phyloP scores from a whole-genome alignment of 2,329 filamentous ascomycete genomes.

The Verticillium zaregamsianum region DNA sequence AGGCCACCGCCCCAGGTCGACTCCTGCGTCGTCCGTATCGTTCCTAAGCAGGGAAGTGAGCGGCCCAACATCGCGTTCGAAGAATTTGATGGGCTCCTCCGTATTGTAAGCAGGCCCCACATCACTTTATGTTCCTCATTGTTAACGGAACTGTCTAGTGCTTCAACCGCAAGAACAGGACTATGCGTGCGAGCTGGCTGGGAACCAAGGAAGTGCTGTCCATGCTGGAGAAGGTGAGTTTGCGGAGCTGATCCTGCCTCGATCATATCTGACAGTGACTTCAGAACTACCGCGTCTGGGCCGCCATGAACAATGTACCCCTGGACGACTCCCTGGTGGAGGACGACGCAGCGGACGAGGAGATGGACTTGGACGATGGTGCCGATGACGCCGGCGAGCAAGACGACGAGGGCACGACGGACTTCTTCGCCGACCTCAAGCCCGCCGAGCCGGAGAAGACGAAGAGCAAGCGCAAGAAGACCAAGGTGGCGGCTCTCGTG shows the following conservation, averaged over 20 bases:
- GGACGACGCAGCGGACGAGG: slow-evolving; percentile 33
- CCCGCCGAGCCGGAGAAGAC: slow-evolving; percentile 46
- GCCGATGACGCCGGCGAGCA: slow-evolving; percentile 45
- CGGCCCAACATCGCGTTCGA: slow-evolving; percentile 87
- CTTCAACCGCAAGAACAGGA: slow-evolving; percentile 79
- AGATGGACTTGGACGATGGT: slow-evolving; percentile 33
- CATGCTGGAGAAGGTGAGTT: slow-evolving; percentile 60
- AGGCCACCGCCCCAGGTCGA: slow-evolving; percentile 92
- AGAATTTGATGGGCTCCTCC: slow-evolving; percentile 88
- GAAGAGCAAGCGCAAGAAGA: slow-evolving; percentile 70
- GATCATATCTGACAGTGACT: background rate
- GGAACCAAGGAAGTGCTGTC: slow-evolving; percentile 75
- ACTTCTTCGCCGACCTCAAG: slow-evolving; percentile 73
- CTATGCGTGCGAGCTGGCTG: slow-evolving; percentile 72
- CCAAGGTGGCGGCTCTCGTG: slow-evolving; percentile 77
- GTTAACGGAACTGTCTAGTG: slow-evolving; percentile 15
- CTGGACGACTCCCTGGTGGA: slow-evolving; percentile 61
- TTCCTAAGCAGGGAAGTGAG: slow-evolving; percentile 73
- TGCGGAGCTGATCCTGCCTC: background rate
- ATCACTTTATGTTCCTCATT: too few species aligned
- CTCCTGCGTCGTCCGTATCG: slow-evolving; percentile 82
- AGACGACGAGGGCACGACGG: slow-evolving; percentile 64
- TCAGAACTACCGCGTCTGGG: slow-evolving; percentile 84
- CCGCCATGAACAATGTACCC: slow-evolving; percentile 76
- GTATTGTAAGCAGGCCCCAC: slow-evolving; percentile 51